Evolutionary conservation across 2,329 filamentous ascomycete species (phyloP).

Genomic region (Sclerotinia trifoliorum): DNA sequence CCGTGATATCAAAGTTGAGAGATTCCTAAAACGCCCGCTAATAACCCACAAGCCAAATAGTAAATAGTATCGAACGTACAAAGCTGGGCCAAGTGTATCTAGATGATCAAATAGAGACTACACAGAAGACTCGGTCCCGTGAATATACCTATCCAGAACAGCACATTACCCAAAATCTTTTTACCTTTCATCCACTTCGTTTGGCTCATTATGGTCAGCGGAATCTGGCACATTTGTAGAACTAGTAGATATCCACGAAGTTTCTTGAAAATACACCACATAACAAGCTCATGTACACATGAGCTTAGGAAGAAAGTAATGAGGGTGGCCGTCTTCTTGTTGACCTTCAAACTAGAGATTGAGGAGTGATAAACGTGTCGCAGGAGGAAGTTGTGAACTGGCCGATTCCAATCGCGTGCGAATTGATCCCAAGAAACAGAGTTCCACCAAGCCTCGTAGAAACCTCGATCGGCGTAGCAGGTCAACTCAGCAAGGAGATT

Average conservation of each 20-base stretch:
- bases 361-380: constrained; percentile 77
- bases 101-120: constrained; percentile 60
- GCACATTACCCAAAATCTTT: constrained; percentile 65
- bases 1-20: constrained; percentile 1
- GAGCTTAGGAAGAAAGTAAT: constrained; percentile 41
- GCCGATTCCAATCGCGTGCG: constrained; percentile 78
- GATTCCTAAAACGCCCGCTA: neutral
- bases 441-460: constrained; percentile 67
- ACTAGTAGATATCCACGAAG: constrained; percentile 70
- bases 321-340: constrained; percentile 65
- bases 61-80: neutral
- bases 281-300: constrained; percentile 30
- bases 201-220: constrained; percentile 65
- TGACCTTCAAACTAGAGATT: constrained; percentile 70
- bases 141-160: constrained; percentile 79
- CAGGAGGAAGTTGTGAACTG: constrained; percentile 72
- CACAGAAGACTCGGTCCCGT: constrained; percentile 69
- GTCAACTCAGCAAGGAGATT: constrained; percentile 77
- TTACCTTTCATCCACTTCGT: constrained; percentile 63
- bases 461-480: constrained; percentile 72
- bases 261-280: constrained; percentile 76
- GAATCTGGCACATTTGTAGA: constrained; percentile 73
- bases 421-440: constrained; percentile 71
- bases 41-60: neutral
- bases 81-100: neutral